Percentiles rank a stretch among this genome's conserved stretches.
phyloP scores from a whole-genome alignment of 805 yeast species.

The Cyberlindnera petersonii region DNA sequence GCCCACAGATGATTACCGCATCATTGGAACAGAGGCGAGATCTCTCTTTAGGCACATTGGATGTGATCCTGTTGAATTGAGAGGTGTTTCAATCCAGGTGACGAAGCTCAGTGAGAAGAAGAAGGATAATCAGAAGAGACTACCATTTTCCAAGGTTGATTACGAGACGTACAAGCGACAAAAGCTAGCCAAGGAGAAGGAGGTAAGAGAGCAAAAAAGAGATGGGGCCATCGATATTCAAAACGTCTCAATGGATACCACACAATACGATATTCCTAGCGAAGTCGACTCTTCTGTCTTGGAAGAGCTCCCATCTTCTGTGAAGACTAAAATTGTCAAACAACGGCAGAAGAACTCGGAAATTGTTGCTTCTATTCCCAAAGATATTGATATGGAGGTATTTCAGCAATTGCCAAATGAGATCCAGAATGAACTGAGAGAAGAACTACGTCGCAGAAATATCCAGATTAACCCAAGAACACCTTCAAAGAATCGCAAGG shows the following conservation, averaged over 20 bases:
- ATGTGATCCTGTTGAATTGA: slow-evolving; percentile 60
- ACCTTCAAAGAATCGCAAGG: slow-evolving; percentile 20
- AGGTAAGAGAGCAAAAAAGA: neutral
- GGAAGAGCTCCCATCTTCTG: slow-evolving; percentile 24
- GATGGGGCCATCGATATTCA: no score
- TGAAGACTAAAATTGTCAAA: slow-evolving; percentile 13
- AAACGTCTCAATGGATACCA: neutral
- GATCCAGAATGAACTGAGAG: slow-evolving; percentile 56
- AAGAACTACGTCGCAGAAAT: slow-evolving; percentile 45
- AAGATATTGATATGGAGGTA: slow-evolving; percentile 59
- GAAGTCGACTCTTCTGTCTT: slow-evolving; percentile 29
- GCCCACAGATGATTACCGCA: slow-evolving; percentile 55
- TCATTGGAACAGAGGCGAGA: slow-evolving; percentile 57
- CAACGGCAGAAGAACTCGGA: slow-evolving; percentile 18
- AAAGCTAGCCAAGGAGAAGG: slow-evolving; percentile 4
- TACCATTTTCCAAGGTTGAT: slow-evolving; percentile 31
- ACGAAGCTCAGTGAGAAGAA: slow-evolving; percentile 44
- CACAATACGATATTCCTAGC: slow-evolving; percentile 28
- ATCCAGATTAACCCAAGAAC: slow-evolving; percentile 22
- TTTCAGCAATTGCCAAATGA: slow-evolving; percentile 62
- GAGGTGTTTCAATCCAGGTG: slow-evolving; percentile 78
- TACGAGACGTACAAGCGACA: slow-evolving; percentile 10
- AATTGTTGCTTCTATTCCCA: slow-evolving; percentile 24
- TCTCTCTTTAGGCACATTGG: slow-evolving; percentile 51
- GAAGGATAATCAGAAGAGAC: slow-evolving; percentile 30